A percentile compares a stretch with the other conserved stretches of the same genome.
phyloP scores from a whole-genome alignment of 2,329 filamentous ascomycete species.

The Colletotrichum costaricense region DNA sequence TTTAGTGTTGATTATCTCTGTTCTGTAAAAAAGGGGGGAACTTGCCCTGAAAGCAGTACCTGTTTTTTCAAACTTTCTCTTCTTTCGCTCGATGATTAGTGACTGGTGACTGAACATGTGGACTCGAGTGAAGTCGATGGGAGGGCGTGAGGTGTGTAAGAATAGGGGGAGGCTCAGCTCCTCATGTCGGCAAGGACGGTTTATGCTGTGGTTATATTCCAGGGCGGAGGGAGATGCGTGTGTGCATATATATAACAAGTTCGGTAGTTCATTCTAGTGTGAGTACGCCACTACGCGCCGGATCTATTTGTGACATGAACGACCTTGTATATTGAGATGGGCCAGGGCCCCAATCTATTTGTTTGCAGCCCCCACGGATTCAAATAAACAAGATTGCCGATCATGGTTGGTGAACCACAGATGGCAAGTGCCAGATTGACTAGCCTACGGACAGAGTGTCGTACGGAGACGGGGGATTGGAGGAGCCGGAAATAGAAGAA shows the following conservation, averaged over 20 bases:
- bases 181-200: too few species aligned
- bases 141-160: not conserved
- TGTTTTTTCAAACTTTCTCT: not conserved
- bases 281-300: not conserved
- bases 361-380: not conserved
- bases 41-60: constrained; percentile 21
- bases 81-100: not conserved
- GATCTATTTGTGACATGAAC: constrained; percentile 7
- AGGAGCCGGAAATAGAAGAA: not conserved
- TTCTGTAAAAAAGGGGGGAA: constrained; percentile 21
- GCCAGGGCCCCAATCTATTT: constrained; percentile 17
- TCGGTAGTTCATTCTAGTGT: not conserved
- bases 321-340: not conserved
- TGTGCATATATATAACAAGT: constrained; percentile 29
- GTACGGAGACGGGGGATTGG: too few species aligned
- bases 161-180: not conserved
- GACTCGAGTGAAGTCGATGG: not conserved
- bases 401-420: not conserved
- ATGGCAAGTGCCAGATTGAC: not conserved
- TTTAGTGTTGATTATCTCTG: constrained; percentile 33
- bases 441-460: not conserved
- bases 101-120: not conserved
- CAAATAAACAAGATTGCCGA: not conserved
- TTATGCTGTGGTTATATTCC: not conserved
- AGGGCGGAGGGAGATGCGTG: not conserved